Base-by-base conservation (phyloP, 139 green algal genomes). In the Picochlorum sp. region DNA sequence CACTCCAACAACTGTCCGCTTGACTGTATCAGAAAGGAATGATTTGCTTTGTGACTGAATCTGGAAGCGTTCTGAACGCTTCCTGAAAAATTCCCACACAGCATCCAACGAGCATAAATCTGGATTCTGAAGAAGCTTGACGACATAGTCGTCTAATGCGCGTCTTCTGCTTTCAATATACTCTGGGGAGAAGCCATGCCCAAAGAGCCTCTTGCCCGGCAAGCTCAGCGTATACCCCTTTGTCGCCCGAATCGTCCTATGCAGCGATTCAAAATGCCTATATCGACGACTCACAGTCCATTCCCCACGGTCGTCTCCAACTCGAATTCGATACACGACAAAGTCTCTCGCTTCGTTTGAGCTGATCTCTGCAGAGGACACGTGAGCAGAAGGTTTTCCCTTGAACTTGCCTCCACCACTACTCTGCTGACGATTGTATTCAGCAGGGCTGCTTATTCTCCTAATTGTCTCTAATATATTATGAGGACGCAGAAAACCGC, bases 201-300 rank as follows among this genome's bases (percentile, higher is more conserved):
- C n/a, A 20, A 89, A 79, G 38, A 80, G 65, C 32, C 74, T 70
- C 73, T 92, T 92, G 45, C 84, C 56, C 0, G 86, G 86, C 58
- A 89, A 74, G 49, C 69, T 59, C 24, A 77, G 68, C 5, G 59
- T 44, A 67, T 84, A 84, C 21, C 28, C 44, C 3, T 59, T 23
- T 23, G 52, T 46, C 21, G 70, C n/a, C 9, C 69, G 44, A 28
- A 89, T 74, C 28, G 66, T 61, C 47, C 80, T 76, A 72, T 90
- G 84, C 45, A 90, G 74, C 10, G 64, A 51, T 76, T 90, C 84
- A 75, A 90, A 90, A 61, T 88, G 79, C 23, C 82, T 80, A 69
- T 83, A 89, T 16, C 84, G 71, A 34, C 84, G 69, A 18, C 72
- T 68, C 14, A 90, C 74, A 28, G 84, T 87, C 84, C 84, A 90